Conservation (phyloP, 148 eudicot genomes). For the Salicornia ramosissima region DNA sequence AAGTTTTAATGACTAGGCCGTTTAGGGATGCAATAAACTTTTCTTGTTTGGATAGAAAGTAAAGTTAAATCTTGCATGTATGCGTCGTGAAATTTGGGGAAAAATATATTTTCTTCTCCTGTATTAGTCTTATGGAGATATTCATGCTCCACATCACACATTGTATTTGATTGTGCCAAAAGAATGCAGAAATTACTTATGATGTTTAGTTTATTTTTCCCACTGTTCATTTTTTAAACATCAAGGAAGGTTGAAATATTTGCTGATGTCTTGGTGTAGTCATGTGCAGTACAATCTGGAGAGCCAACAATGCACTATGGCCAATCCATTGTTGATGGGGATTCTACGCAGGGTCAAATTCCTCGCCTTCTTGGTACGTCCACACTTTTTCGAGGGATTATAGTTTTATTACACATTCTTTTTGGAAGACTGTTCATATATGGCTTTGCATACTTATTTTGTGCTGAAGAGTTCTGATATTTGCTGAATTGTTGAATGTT, state of each 20-base stretch:
- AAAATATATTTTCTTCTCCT: neutral
- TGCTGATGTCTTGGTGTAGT: constrained; percentile 39
- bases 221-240: neutral
- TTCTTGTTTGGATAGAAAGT: neutral
- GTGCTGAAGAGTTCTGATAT: neutral
- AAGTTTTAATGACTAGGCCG: neutral
- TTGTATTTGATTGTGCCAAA: constrained; percentile 5
- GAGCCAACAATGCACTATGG: constrained; percentile 88
- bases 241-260: constrained; percentile 12
- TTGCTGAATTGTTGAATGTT: neutral
- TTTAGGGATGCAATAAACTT: neutral
- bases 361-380: constrained; percentile 86
- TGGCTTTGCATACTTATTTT: neutral
- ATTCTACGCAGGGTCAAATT: constrained; percentile 61
- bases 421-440: neutral
- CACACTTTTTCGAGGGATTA: constrained; percentile 6
- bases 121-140: neutral
- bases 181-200: neutral
- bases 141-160: neutral
- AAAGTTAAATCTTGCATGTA: neutral
- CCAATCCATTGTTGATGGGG: constrained; percentile 69
- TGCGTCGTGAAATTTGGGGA: neutral
- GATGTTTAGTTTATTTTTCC: neutral
- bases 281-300: constrained; percentile 70
- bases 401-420: neutral